phyloP scores from a whole-genome alignment of 805 yeast genomes.

The Lachancea waltii region DNA sequence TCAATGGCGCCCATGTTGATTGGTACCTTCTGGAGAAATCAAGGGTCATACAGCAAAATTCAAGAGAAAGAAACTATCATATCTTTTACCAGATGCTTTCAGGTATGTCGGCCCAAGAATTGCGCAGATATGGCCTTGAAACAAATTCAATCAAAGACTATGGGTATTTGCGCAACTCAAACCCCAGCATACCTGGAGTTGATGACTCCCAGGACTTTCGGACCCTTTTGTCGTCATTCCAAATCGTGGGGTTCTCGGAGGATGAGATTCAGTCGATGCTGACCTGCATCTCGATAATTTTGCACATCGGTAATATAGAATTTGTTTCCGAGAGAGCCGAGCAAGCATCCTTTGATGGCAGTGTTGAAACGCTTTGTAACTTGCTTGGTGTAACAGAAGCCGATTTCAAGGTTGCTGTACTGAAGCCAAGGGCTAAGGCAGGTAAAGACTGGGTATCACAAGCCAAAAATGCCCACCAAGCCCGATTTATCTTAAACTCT shows the following conservation, averaged over 20 bases:
- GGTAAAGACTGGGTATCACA: slow-evolving; percentile 83
- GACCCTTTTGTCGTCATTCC: slow-evolving; percentile 57
- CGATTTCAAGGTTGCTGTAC: slow-evolving; percentile 51
- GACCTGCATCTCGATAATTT: slow-evolving; percentile 61
- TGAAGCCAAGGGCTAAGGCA: slow-evolving; percentile 82
- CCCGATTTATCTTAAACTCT: slow-evolving; percentile 76
- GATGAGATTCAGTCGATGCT: slow-evolving; percentile 54
- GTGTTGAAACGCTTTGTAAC: slow-evolving; percentile 46
- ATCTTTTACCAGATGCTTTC: slow-evolving; percentile 79
- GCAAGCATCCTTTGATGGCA: slow-evolving; percentile 62
- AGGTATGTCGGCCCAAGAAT: slow-evolving; percentile 51
- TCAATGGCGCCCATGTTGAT: slow-evolving; percentile 86
- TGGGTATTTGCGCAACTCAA: slow-evolving; percentile 50
- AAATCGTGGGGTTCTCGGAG: slow-evolving; percentile 60
- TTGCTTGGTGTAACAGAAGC: slow-evolving; percentile 57
- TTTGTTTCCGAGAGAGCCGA: slow-evolving; percentile 62
- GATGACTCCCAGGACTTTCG: slow-evolving; percentile 69
- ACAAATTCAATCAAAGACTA: slow-evolving; percentile 21
- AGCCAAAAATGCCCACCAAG: slow-evolving; percentile 72
- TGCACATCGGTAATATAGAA: slow-evolving; percentile 81
- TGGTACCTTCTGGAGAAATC: slow-evolving; percentile 94
- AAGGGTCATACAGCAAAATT: slow-evolving; percentile 73
- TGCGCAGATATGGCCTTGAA: slow-evolving; percentile 41
- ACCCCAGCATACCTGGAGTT: slow-evolving; percentile 57
- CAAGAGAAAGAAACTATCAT: slow-evolving; percentile 84